phyloP scores from a whole-genome alignment of 305 asterid species.

The Fraxinus xanthoxyloides region DNA sequence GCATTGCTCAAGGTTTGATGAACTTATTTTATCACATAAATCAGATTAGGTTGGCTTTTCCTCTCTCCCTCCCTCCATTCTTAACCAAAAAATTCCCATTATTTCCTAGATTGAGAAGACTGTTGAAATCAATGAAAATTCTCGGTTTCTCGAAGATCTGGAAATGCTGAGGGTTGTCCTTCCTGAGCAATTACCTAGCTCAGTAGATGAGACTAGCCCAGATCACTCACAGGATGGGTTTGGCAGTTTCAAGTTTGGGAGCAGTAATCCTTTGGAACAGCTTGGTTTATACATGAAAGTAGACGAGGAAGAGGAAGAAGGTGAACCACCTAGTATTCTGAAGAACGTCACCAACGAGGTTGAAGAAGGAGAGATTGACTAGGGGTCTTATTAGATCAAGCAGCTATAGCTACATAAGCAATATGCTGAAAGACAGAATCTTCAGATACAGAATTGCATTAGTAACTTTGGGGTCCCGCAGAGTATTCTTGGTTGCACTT shows the following conservation, averaged over 20 bases:
- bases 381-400: background rate
- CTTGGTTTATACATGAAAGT: slow-evolving; percentile 86
- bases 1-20: slow-evolving; percentile 67
- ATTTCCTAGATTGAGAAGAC: slow-evolving; percentile 79
- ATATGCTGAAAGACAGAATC: background rate
- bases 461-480: background rate
- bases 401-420: background rate
- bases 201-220: slow-evolving; percentile 66
- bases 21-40: background rate
- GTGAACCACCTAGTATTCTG: slow-evolving; percentile 36
- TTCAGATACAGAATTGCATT: background rate
- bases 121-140: slow-evolving; percentile 77
- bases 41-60: background rate
- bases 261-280: slow-evolving; percentile 79
- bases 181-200: slow-evolving; percentile 55
- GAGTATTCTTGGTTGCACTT: background rate
- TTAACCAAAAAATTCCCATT: background rate
- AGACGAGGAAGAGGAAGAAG: slow-evolving; percentile 88
- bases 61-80: background rate
- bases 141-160: slow-evolving; percentile 68
- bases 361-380: slow-evolving; percentile 88
- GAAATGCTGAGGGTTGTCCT: slow-evolving; percentile 65
- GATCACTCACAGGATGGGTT: slow-evolving; percentile 64
- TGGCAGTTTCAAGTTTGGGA: slow-evolving; percentile 70
- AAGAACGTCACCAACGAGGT: slow-evolving; percentile 33